Percentiles rank a stretch among this genome's conserved stretches.
These are phyloP conservation scores for Neostapfia colusana DNA, from an alignment of 176 grass and related monocot genomes.

Conservation along the genomic window DNA sequence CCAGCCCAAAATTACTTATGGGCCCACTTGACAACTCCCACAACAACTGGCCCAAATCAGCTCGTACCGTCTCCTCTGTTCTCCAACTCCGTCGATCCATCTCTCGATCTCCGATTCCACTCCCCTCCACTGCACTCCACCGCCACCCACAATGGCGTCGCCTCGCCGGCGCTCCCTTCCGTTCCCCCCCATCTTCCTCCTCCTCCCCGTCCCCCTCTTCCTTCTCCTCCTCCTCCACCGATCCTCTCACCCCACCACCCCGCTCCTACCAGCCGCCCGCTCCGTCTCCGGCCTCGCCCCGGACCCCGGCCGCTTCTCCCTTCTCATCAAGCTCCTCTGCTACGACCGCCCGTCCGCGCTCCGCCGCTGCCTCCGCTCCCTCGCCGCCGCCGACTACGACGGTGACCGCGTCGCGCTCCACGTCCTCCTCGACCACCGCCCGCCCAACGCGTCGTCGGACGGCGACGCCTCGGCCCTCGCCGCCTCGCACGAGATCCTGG, in stretches of 20 bases:
- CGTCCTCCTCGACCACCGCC: slow-evolving; percentile 77
- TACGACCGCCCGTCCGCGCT: slow-evolving; percentile 73
- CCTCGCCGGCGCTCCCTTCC: slow-evolving; percentile 52
- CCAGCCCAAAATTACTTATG: not conserved
- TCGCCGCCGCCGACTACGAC: slow-evolving; percentile 67
- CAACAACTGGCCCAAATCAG: not conserved
- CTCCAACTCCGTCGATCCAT: slow-evolving; percentile 21
- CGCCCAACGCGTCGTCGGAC: not conserved
- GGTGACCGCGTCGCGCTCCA: slow-evolving; percentile 76
- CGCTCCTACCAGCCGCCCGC: not conserved
- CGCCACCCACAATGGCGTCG: slow-evolving; percentile 45
- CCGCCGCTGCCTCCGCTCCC: slow-evolving; percentile 81
- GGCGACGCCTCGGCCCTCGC: slow-evolving; percentile 32
- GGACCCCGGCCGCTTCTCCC: slow-evolving; percentile 56
- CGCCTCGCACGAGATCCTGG: slow-evolving; percentile 59
- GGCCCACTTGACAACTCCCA: not conserved
- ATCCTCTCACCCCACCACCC: slow-evolving; percentile 24
- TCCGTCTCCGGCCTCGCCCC: slow-evolving; percentile 1
- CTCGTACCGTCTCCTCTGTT: not conserved
- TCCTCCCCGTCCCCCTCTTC: slow-evolving; percentile 44
- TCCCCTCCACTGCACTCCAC: not conserved
- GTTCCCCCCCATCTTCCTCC: slow-evolving; percentile 43
- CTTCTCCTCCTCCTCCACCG: slow-evolving; percentile 43
- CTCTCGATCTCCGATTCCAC: slow-evolving; percentile 10
- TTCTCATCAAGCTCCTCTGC: slow-evolving; percentile 77